Evolutionary conservation across 768 basidiomycete species (phyloP), one percentile per base, ranked within the genome.

Genomic region (Lentinula detonsa): DNA sequence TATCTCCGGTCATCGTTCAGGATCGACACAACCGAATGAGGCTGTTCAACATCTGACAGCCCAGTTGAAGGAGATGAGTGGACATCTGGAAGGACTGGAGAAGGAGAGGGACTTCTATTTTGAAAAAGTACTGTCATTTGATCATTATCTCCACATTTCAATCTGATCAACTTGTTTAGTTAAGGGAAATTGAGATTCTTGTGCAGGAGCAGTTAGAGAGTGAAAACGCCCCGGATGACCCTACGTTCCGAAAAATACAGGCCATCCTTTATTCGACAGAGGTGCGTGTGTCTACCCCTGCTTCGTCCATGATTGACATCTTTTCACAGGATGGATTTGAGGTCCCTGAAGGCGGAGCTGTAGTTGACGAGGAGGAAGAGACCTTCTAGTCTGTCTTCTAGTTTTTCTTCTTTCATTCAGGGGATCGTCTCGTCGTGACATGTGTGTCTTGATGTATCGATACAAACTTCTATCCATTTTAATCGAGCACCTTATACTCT

Each of bases 61-160:
- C 0, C 93, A 98, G 73, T 77, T 97, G 59, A 81, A 84, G 64
- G 97, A 98, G 64, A 80, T 97, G 78, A 84, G 85, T 39, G 72
- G 78, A 0, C 90, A 93, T 69, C 76, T 97, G 65, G 94, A 95
- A 70, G 91, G 92, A 1, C 77, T 98, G 42, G 95, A 98, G 80
- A 98, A 95, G 78, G 97, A 99, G 75, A 79, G 95, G 50, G 95
- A 98, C 72, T 98, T 99, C 74, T 99, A 99, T 75, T 99, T 98
- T 73, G 87, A 90, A 69, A 99, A 98, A 85, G 95, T 96, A 66
- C 51, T 81, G 67, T 33, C 23, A 33, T 52, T 37, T 11, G 11
- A n/a, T 40, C 33, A 23, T 62, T 34, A 51, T 31, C 56, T 61
- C 50, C 8, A 55, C 43, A 43, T 46, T 45, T 51, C 60, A 65